Evolutionary conservation across 1,284 basidiomycete genomes (phyloP), one percentile per base, ranked within the genome.

Genomic region (Inonotus obliquus): DNA sequence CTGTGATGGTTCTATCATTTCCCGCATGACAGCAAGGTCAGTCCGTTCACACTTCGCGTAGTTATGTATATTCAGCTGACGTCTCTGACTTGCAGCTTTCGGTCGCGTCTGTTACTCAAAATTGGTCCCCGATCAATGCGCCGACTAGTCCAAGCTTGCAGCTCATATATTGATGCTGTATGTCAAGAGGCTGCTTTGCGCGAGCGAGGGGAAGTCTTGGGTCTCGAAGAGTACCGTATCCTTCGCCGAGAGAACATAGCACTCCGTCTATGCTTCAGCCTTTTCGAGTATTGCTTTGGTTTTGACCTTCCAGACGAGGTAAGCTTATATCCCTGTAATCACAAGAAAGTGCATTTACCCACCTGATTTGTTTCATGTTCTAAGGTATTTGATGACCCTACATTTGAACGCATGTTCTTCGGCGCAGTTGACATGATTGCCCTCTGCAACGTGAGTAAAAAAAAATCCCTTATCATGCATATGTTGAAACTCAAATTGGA

Each of bases 211-310:
- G 70, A 80, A 56, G 78, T 87, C 39, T 79, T 86, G 44, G 77
- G 79, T 66, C 68, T 83, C 32, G 75, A 78, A 6, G 73, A 79
- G 1, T 88, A 82, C 74, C 75, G 79, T 56, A 68, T 74, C 21
- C 77, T 87, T 60, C 83, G 86, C 47, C 77, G 87, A 55, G 83
- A 86, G 69, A 88, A 86, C 71, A 86, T 84, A 69, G 85, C 83
- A 37, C 80, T 85, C 63, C 77, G 82, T 19, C 77, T 82, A 59
- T 88, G 84, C 72, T 86, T 85, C 68, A 79, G 81, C 23, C 78
- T 88, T 38, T 77, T 84, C 57, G 86, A 86, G 63, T 86, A 81
- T 65, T 78, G 76, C 45, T 77, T 85, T 53, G 82, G 80, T 19
- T 77, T 85, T 56, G 83, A 89, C 69, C 74, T 89, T 27, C 81